Evolutionary conservation across 768 basidiomycete species (phyloP).

Genomic region (Auriscalpium orientale): DNA sequence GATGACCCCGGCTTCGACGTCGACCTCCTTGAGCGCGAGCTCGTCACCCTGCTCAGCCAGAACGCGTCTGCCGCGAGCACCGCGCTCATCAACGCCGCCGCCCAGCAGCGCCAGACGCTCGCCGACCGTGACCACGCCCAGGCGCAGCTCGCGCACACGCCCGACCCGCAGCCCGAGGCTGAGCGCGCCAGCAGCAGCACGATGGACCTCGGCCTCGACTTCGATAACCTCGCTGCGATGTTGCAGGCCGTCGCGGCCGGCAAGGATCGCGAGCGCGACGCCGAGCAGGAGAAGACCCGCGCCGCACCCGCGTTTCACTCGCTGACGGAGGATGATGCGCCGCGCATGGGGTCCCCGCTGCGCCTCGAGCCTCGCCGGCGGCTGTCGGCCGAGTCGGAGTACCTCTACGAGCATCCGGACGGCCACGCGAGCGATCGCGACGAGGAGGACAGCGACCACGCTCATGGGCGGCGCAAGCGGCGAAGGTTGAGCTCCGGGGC

Average conservation of each 20-base stretch:
- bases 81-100: conserved; percentile 56
- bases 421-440: conserved; percentile 21
- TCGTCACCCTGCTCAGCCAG: conserved; percentile 66
- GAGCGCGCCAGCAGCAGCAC: conserved; percentile 4
- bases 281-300: conserved; percentile 48
- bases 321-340: conserved; percentile 49
- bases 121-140: conserved; percentile 25
- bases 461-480: conserved; percentile 11
- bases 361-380: conserved; percentile 1
- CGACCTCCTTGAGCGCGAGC: conserved; percentile 57
- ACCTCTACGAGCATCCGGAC: conserved; percentile 17
- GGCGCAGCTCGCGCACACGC: not conserved
- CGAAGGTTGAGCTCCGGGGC: conserved; percentile 20
- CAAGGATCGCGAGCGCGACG: conserved; percentile 26
- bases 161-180: not conserved
- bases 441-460: conserved; percentile 13
- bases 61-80: conserved; percentile 65
- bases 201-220: conserved; percentile 41
- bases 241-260: conserved; percentile 50
- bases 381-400: conserved; percentile 22
- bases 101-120: conserved; percentile 51
- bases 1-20: conserved; percentile 29
- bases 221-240: conserved; percentile 68
- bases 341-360: conserved; percentile 1
- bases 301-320: conserved; percentile 76